These are phyloP conservation scores for Phaeolepiota aurea DNA, from an alignment of 768 basidiomycete genomes.

Conservation along the genomic window DNA sequence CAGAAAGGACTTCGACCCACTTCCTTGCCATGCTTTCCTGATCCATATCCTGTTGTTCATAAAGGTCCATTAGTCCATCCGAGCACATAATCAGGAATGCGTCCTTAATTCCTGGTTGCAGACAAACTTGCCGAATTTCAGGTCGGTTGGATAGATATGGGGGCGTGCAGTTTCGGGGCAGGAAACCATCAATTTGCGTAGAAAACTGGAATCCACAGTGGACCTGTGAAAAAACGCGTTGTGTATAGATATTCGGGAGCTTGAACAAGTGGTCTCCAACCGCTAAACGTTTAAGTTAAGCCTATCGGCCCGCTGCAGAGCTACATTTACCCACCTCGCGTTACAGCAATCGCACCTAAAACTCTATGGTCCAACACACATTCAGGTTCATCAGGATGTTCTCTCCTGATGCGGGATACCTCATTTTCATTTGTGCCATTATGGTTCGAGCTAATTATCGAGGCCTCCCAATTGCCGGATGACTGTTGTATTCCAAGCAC, in stretches of 20 bases:
- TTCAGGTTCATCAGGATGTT: conserved; percentile 40
- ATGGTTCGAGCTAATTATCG: conserved; percentile 38
- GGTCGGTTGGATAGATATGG: conserved; percentile 42
- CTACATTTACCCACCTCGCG: conserved; percentile 25
- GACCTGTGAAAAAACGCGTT: conserved; percentile 35
- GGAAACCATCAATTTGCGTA: conserved; percentile 28
- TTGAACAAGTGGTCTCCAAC: conserved; percentile 50
- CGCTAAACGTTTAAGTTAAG: conserved; percentile 20
- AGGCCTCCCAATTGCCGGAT: conserved; percentile 26
- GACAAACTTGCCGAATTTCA: conserved; percentile 31
- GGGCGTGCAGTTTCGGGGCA: conserved; percentile 38
- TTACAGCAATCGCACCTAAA: conserved; percentile 48
- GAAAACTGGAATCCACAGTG: conserved; percentile 26
- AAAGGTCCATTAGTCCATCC: conserved; percentile 44
- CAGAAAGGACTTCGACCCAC: conserved; percentile 28
- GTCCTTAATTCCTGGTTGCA: conserved; percentile 15
- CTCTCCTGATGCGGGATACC: conserved; percentile 25
- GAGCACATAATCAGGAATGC: conserved; percentile 39
- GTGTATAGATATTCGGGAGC: conserved; percentile 37
- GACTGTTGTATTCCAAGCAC: conserved; percentile 30
- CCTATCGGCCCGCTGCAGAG: conserved; percentile 1
- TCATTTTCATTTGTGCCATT: conserved; percentile 39
- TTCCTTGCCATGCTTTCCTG: conserved; percentile 18
- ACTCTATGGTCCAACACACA: conserved; percentile 36
- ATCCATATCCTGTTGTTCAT: conserved; percentile 20